Conservation (phyloP, 140 eudicot genomes). For the Oenanthe javanica region DNA sequence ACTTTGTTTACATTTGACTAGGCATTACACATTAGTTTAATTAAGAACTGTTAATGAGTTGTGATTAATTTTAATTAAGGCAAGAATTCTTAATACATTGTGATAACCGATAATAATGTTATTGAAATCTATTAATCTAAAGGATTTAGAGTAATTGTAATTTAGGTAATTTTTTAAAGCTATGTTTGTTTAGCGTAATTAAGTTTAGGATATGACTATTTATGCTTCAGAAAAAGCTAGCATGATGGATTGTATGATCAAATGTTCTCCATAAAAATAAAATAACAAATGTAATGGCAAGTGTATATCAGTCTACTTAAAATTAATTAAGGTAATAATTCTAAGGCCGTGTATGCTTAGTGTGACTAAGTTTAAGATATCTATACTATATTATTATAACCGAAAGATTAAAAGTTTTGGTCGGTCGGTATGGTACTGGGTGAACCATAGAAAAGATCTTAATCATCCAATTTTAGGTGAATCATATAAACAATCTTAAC, state of each 20-base stretch:
- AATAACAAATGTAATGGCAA: neutral
- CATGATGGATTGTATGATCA: neutral
- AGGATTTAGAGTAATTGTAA: neutral
- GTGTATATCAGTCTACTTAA: neutral
- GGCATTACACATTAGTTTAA: neutral
- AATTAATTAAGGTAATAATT: too few species aligned
- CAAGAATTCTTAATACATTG: neutral
- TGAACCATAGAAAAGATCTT: too few species aligned
- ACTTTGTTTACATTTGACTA: neutral
- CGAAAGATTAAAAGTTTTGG: too few species aligned
- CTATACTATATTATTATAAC: too few species aligned
- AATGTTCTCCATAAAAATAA: neutral
- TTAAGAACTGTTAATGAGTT: neutral
- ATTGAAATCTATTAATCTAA: too few species aligned
- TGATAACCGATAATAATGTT: neutral
- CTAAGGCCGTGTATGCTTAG: neutral
- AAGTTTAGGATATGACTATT: neutral
- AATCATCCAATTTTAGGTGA: too few species aligned
- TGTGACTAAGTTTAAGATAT: neutral
- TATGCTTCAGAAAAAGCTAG: neutral
- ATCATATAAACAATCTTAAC: too few species aligned
- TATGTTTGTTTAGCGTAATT: neutral
- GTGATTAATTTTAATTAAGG: neutral
- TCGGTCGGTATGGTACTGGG: too few species aligned
- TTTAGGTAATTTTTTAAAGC: neutral